phyloP scores from a whole-genome alignment of 2,329 filamentous ascomycete genomes.

The Cladosporium sp. region DNA sequence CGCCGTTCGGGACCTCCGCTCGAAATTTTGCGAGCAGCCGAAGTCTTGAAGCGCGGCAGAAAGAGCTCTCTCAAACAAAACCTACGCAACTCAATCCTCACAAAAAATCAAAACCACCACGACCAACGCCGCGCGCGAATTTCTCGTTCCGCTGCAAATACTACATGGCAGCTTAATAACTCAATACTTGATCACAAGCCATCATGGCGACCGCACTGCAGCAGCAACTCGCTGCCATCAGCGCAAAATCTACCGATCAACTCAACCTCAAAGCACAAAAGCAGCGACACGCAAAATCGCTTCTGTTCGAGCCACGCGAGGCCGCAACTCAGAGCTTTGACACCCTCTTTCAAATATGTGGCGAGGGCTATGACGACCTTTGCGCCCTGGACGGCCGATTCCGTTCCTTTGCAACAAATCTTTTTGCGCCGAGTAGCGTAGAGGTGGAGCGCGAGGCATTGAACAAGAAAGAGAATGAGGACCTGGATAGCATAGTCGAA shows the following conservation, averaged over 20 bases:
- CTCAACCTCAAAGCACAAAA: slow-evolving; percentile 92
- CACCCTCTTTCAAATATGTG: slow-evolving; percentile 78
- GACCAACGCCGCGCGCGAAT: not conserved
- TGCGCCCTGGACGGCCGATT: slow-evolving; percentile 83
- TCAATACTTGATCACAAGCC: not conserved
- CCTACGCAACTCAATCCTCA: not conserved
- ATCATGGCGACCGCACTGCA: slow-evolving; percentile 80
- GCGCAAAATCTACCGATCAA: slow-evolving; percentile 81
- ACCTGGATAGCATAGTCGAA: slow-evolving; percentile 72
- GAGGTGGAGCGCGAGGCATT: slow-evolving; percentile 81
- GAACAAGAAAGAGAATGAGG: slow-evolving; percentile 73
- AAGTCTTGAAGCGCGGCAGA: not conserved
- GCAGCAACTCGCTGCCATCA: slow-evolving; percentile 89
- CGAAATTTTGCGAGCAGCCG: too few relatives aligned
- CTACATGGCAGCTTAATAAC: slow-evolving; percentile 8
- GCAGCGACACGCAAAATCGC: slow-evolving; percentile 83
- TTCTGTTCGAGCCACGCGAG: slow-evolving; percentile 84
- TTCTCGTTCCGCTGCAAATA: not conserved
- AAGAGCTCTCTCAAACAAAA: too few relatives aligned
- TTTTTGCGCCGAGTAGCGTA: slow-evolving; percentile 94
- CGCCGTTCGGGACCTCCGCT: too few relatives aligned
- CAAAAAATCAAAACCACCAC: not conserved
- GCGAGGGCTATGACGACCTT: slow-evolving; percentile 85
- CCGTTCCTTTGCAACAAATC: slow-evolving; percentile 62
- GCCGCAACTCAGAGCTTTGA: slow-evolving; percentile 88